A percentile compares a stretch with the other conserved stretches of the same genome.
phyloP scores from a whole-genome alignment of 2,329 filamentous ascomycete genomes.

The Dactylellina drechsleri region DNA sequence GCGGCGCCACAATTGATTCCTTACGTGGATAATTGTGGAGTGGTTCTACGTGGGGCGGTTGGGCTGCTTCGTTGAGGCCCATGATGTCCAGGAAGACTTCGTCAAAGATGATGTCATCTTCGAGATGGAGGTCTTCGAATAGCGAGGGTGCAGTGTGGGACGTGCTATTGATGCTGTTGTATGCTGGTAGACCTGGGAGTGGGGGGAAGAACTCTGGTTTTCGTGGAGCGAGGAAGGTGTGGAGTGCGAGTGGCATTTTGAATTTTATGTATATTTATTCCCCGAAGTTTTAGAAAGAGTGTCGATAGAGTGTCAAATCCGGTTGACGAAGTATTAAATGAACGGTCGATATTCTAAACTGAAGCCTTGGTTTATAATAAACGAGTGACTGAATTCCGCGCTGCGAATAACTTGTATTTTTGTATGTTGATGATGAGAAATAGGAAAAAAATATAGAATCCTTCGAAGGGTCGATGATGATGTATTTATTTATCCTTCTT shows the following conservation, averaged over 20 bases:
- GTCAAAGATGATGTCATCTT: constrained; percentile 52
- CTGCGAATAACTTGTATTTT: constrained; percentile 24
- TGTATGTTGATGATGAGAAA: background rate
- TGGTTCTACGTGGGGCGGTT: constrained; percentile 29
- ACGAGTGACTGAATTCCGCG: constrained; percentile 43
- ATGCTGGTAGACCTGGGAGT: constrained; percentile 47
- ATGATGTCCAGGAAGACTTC: constrained; percentile 54
- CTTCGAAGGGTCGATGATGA: background rate
- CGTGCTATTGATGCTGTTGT: background rate
- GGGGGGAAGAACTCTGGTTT: constrained; percentile 53
- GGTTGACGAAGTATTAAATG: constrained; percentile 30
- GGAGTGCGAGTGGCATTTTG: constrained; percentile 53
- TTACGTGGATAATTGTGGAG: constrained; percentile 25
- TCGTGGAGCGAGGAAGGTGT: constrained; percentile 54
- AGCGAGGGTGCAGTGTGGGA: constrained; percentile 17
- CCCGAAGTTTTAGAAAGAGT: constrained; percentile 2
- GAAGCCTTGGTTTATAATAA: constrained; percentile 18
- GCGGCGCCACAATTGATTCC: constrained; percentile 47
- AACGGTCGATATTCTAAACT: constrained; percentile 9
- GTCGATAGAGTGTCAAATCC: constrained; percentile 27
- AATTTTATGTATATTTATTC: constrained; percentile 32
- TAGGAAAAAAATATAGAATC: background rate
- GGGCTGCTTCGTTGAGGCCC: constrained; percentile 39
- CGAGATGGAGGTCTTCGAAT: constrained; percentile 44
- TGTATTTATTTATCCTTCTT: constrained; percentile 10